A percentile compares a stretch with the other conserved stretches of the same genome.
Evolutionary conservation across 495 filamentous ascomycete genomes (phyloP).

Genomic region (Paragyromitra xinjiangensis): DNA sequence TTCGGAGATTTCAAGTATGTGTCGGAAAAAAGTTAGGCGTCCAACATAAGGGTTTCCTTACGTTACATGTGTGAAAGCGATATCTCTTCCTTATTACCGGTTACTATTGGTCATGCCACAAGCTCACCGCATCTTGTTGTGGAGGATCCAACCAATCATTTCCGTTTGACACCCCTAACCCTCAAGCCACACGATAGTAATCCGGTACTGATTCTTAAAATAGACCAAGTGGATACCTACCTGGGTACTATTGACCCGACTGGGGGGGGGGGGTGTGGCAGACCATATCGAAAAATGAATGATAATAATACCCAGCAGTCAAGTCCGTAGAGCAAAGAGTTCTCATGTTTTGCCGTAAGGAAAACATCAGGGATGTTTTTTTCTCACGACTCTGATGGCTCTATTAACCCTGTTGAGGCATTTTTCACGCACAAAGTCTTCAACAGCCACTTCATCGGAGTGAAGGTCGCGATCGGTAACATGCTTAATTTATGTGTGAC

Average conservation of each 20-base stretch:
- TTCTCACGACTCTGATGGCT: neutral
- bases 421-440: slow-evolving; percentile 17
- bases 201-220: slow-evolving; percentile 15
- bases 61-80: neutral
- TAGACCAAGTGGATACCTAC: slow-evolving; percentile 2
- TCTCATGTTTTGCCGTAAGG: slow-evolving; percentile 15
- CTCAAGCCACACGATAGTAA: slow-evolving; percentile 11
- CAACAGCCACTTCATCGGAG: slow-evolving; percentile 33
- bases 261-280: neutral
- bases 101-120: slow-evolving; percentile 16
- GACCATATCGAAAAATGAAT: neutral
- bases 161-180: slow-evolving; percentile 20
- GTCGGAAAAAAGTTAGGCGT: slow-evolving; percentile 3
- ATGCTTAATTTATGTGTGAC: slow-evolving; percentile 34
- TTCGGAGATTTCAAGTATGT: slow-evolving; percentile 4
- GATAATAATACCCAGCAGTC: slow-evolving; percentile 1
- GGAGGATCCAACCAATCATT: slow-evolving; percentile 21
- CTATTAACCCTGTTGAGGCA: slow-evolving; percentile 40
- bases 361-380: slow-evolving; percentile 10
- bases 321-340: neutral
- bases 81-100: neutral
- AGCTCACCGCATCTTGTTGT: neutral
- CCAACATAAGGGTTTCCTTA: neutral
- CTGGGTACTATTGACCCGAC: neutral
- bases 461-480: slow-evolving; percentile 33